Percentiles rank a stretch among this genome's conserved stretches.
These are phyloP conservation scores for Aspergillus proliferans DNA, from an alignment of 2,329 filamentous ascomycete genomes.

Conservation along the genomic window DNA sequence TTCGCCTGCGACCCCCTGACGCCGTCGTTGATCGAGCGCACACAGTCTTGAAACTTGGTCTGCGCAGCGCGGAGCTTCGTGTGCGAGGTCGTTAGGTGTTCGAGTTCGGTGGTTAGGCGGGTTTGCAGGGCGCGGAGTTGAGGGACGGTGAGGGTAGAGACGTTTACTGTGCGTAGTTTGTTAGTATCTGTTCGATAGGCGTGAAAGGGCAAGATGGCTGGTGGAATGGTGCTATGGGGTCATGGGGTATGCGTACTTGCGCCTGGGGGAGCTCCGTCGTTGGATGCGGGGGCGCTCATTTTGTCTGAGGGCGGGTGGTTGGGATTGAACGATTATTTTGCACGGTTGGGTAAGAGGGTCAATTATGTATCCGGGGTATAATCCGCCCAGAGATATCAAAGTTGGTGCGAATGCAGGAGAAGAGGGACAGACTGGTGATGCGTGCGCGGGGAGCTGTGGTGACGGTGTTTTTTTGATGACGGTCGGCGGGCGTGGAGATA, in stretches of 20 bases:
- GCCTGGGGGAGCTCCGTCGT: conserved; percentile 21
- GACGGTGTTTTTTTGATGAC: conserved; percentile 3
- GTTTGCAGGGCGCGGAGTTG: conserved; percentile 91
- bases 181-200: neutral
- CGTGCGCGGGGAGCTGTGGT: neutral
- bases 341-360: neutral
- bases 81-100: conserved; percentile 87
- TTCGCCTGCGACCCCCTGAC: conserved; percentile 36
- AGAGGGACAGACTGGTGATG: neutral
- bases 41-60: conserved; percentile 84
- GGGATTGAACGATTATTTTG: neutral
- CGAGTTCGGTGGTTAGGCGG: conserved; percentile 91
- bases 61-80: conserved; percentile 84
- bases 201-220: neutral
- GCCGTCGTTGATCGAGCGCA: conserved; percentile 64
- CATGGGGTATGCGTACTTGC: conserved; percentile 17
- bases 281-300: conserved; percentile 18
- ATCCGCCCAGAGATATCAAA: neutral
- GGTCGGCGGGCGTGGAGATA: conserved; percentile 2
- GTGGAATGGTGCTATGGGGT: neutral
- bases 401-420: neutral
- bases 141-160: conserved; percentile 71
- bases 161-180: conserved; percentile 47
- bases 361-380: neutral
- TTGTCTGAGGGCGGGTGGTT: conserved; percentile 13